These are phyloP conservation scores for Aspergillus quadrilineatus DNA, from an alignment of 2,329 filamentous ascomycete species.

Conservation along the genomic window DNA sequence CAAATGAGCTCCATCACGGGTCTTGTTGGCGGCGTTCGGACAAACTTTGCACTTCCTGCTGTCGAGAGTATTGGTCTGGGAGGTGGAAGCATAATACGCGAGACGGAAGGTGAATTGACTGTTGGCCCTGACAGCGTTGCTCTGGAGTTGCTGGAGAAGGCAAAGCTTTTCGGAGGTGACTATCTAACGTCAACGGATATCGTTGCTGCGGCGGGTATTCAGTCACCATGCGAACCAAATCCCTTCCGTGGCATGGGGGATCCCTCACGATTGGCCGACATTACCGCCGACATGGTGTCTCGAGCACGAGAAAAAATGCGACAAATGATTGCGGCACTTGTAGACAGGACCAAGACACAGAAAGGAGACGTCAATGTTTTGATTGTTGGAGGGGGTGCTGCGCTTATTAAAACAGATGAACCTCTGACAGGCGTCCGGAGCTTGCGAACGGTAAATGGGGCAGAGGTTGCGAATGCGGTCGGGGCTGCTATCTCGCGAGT, in stretches of 20 bases:
- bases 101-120: conserved; percentile 42
- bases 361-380: conserved; percentile 43
- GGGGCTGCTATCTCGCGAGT: conserved; percentile 62
- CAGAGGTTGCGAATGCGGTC: conserved; percentile 62
- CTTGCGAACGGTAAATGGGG: conserved; percentile 5
- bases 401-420: conserved; percentile 7
- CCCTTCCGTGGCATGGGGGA: conserved; percentile 6
- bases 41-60: conserved; percentile 10
- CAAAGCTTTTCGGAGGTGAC: conserved; percentile 58
- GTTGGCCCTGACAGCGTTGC: conserved; percentile 65
- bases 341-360: conserved; percentile 12
- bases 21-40: conserved; percentile 10
- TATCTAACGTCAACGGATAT: conserved; percentile 61
- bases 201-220: conserved; percentile 34
- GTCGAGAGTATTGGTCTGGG: conserved; percentile 12
- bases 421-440: not conserved
- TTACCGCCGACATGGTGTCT: not conserved
- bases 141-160: conserved; percentile 55
- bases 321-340: conserved; percentile 5
- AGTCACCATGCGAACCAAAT: not conserved
- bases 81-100: conserved; percentile 27
- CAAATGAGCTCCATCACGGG: conserved; percentile 22
- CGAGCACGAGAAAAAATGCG: conserved; percentile 1
- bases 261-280: not conserved
- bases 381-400: conserved; percentile 61